Percentiles rank a stretch among this genome's conserved stretches.
phyloP scores from a whole-genome alignment of 2,329 filamentous ascomycete species.

The Phialophora chinensis region DNA sequence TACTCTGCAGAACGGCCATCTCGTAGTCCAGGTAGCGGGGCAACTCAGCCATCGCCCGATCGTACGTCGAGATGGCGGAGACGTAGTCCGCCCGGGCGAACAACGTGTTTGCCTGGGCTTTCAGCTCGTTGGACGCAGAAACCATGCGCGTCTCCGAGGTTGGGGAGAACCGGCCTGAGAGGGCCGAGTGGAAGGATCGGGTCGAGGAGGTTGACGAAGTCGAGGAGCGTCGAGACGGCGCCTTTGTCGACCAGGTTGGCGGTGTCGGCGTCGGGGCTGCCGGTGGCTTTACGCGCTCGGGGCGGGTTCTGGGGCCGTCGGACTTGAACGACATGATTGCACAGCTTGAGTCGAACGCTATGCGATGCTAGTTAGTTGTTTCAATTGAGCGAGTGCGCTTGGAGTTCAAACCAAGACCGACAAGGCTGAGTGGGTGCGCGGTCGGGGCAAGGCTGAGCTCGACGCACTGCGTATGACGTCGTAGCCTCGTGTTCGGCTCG shows the following conservation, averaged over 20 bases:
- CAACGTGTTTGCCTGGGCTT: conserved; percentile 77
- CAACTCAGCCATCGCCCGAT: conserved; percentile 76
- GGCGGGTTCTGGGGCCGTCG: conserved; percentile 36
- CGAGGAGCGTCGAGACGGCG: conserved; percentile 34
- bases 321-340: conserved; percentile 37
- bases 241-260: conserved; percentile 25
- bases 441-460: background rate
- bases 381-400: background rate
- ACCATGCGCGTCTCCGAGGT: conserved; percentile 67
- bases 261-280: conserved; percentile 21
- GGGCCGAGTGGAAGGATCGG: conserved; percentile 40
- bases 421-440: background rate
- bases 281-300: conserved; percentile 35
- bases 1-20: conserved; percentile 82
- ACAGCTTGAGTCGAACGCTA: background rate
- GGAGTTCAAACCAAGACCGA: background rate
- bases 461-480: background rate
- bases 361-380: background rate
- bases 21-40: conserved; percentile 88
- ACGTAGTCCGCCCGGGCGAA: conserved; percentile 75
- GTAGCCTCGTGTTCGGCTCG: conserved; percentile 7
- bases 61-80: conserved; percentile 81
- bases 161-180: conserved; percentile 47
- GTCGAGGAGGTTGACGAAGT: conserved; percentile 29
- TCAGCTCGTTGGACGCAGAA: conserved; percentile 72